A percentile compares a stretch with the other conserved stretches of the same genome.
phyloP scores from a whole-genome alignment of 768 basidiomycete species.

The Hericium alpestre region DNA sequence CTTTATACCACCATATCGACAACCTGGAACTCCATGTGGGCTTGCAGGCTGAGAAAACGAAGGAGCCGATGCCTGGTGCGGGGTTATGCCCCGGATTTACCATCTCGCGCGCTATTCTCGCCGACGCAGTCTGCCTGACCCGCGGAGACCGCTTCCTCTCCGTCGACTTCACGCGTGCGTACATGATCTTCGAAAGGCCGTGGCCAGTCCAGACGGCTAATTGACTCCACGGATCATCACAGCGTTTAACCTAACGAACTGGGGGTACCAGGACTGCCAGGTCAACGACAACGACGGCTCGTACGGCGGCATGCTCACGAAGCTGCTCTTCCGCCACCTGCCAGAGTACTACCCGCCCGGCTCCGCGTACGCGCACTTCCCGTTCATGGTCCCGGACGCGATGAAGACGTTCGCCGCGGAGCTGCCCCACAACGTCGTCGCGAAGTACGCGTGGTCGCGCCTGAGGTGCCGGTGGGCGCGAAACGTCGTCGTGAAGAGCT shows the following conservation, averaged over 20 bases:
- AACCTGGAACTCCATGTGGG: conserved; percentile 66
- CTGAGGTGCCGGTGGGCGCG: conserved; percentile 17
- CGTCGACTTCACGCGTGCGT: conserved; percentile 64
- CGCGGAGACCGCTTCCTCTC: conserved; percentile 78
- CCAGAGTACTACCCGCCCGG: conserved; percentile 57
- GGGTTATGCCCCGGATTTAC: conserved; percentile 79
- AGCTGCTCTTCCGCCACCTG: conserved; percentile 60
- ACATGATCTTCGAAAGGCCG: background rate
- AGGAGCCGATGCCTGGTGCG: conserved; percentile 51
- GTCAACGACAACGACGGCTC: conserved; percentile 56
- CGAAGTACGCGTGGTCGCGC: conserved; percentile 52
- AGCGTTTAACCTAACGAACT: conserved; percentile 68
- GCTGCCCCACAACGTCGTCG: conserved; percentile 19
- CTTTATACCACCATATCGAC: conserved; percentile 62
- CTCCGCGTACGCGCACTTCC: conserved; percentile 70
- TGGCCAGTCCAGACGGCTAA: background rate
- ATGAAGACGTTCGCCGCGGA: conserved; percentile 33
- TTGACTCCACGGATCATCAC: background rate
- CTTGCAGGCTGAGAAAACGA: conserved; percentile 53
- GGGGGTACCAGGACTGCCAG: conserved; percentile 71
- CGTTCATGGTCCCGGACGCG: conserved; percentile 54
- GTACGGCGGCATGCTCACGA: conserved; percentile 65
- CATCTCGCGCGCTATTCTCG: conserved; percentile 74
- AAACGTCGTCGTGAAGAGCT: background rate
- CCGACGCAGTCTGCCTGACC: conserved; percentile 65